A percentile compares a stretch with the other conserved stretches of the same genome.
These are phyloP conservation scores for Pycnococcus provasolii DNA, from an alignment of 139 green algal genomes.

Conservation along the genomic window DNA sequence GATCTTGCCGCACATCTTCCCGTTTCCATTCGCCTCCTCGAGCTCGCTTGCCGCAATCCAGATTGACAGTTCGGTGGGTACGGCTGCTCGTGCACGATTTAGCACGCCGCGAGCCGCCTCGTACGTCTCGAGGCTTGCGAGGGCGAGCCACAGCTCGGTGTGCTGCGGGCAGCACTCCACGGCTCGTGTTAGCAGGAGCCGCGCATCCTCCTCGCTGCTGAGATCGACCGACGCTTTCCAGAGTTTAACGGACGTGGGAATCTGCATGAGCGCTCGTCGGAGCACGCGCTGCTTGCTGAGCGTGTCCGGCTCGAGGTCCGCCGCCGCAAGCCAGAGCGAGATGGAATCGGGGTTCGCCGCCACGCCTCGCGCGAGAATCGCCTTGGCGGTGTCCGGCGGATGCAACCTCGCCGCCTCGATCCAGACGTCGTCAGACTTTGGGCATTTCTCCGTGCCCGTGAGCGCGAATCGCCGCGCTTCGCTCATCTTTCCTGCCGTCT, in stretches of 20 bases:
- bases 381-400: conserved; percentile 56
- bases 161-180: conserved; percentile 88
- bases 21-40: conserved; percentile 82
- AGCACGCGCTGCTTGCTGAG: conserved; percentile 74
- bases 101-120: conserved; percentile 88
- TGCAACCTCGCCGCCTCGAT: conserved; percentile 85
- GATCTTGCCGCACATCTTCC: conserved; percentile 61
- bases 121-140: conserved; percentile 85
- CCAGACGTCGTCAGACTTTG: conserved; percentile 92
- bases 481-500: conserved; percentile 46
- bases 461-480: conserved; percentile 52
- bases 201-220: conserved; percentile 70
- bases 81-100: conserved; percentile 81
- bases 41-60: conserved; percentile 93
- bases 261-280: conserved; percentile 75
- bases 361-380: conserved; percentile 78
- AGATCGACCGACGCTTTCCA: conserved; percentile 96
- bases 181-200: conserved; percentile 67
- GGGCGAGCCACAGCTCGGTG: conserved; percentile 91
- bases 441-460: conserved; percentile 85
- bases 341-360: conserved; percentile 58
- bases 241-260: conserved; percentile 74
- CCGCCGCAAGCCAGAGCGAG: conserved; percentile 82
- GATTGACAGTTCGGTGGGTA: conserved; percentile 80
- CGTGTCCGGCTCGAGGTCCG: conserved; percentile 60